These are phyloP conservation scores for Colletotrichum sublineola DNA, from an alignment of 2,329 filamentous ascomycete species.

Conservation along the genomic window DNA sequence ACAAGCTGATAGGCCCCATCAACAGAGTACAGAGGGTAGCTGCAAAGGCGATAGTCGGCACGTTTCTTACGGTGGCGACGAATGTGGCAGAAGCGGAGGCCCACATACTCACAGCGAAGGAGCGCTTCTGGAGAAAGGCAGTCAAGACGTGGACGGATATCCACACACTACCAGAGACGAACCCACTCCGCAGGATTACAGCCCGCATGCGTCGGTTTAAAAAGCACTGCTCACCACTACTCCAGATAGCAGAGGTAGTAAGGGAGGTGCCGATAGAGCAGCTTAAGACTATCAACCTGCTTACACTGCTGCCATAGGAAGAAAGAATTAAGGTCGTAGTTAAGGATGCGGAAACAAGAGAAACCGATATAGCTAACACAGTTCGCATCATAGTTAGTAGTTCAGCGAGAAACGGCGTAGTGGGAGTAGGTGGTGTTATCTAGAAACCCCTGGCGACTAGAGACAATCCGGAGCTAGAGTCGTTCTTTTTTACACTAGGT, in stretches of 20 bases:
- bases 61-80: background rate
- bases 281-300: background rate
- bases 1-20: background rate
- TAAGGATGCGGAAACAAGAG: background rate
- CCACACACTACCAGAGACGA: too few relatives aligned
- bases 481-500: slow-evolving; percentile 43
- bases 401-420: slow-evolving; percentile 41
- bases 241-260: background rate
- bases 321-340: background rate
- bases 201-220: background rate
- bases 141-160: too few relatives aligned
- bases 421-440: slow-evolving; percentile 41
- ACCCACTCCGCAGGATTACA: background rate
- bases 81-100: background rate
- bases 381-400: slow-evolving; percentile 41
- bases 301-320: background rate
- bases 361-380: background rate
- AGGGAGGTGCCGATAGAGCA: background rate
- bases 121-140: too few relatives aligned
- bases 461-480: slow-evolving; percentile 27
- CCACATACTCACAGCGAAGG: background rate
- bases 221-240: background rate
- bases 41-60: background rate
- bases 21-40: background rate
- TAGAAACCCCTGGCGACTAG: slow-evolving; percentile 11